Conservation (phyloP, 2,329 filamentous ascomycete species). For the Cercospora sp. region DNA sequence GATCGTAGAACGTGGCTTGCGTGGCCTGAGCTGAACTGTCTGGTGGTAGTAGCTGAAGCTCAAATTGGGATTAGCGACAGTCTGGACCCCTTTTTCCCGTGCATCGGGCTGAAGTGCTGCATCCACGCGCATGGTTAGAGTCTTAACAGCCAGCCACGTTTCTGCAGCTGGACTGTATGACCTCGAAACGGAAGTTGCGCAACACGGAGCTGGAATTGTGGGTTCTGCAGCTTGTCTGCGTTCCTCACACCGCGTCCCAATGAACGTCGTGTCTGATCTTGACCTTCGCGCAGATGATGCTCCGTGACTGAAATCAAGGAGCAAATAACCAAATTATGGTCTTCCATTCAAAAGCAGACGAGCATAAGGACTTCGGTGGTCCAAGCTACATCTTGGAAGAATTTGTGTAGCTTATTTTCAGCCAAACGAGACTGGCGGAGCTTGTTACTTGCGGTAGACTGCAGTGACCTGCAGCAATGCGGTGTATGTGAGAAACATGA, state of each 20-base stretch:
- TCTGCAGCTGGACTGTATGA: not conserved
- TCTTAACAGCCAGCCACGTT: slow-evolving; percentile 10
- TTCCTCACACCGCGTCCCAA: not conserved
- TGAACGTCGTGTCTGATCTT: not conserved
- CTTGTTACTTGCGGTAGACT: not conserved
- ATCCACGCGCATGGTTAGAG: not conserved
- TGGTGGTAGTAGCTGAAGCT: slow-evolving; percentile 7
- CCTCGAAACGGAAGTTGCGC: slow-evolving; percentile 1
- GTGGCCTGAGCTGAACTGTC: slow-evolving; percentile 9
- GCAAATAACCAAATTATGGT: not conserved
- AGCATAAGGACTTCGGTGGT: not conserved
- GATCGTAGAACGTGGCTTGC: slow-evolving; percentile 6
- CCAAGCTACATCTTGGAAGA: not conserved
- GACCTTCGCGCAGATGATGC: not conserved
- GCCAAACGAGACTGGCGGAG: not conserved
- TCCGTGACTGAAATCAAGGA: not conserved
- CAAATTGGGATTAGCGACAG: slow-evolving; percentile 4
- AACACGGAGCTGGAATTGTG: not conserved
- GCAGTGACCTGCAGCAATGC: not conserved
- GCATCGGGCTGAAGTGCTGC: not conserved
- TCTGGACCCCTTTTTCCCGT: not conserved
- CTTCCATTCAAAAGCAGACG: too few relatives aligned
- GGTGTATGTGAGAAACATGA: not conserved
- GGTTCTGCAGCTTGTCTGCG: not conserved
- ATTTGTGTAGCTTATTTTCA: not conserved